Percentiles rank a stretch among this genome's conserved stretches.
These are phyloP conservation scores for Plasmopara halstedii DNA, from an alignment of 352 stramenopile genomes.

Conservation along the genomic window DNA sequence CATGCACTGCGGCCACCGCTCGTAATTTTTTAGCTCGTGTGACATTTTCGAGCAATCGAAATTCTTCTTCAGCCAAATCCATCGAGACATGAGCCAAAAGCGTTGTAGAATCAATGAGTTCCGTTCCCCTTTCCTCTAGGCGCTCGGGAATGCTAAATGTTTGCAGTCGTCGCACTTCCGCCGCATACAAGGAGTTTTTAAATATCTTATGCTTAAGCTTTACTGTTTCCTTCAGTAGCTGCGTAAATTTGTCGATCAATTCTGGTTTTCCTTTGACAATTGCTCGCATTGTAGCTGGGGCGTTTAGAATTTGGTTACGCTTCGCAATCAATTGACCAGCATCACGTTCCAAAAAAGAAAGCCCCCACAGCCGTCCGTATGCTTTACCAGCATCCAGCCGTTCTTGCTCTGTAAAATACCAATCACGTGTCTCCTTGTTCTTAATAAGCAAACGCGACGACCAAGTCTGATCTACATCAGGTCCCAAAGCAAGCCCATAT, in stretches of 20 bases:
- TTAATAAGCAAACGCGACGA: slow-evolving; percentile 80
- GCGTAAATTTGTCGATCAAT: slow-evolving; percentile 81
- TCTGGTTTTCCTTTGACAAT: slow-evolving; percentile 73
- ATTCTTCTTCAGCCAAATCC: slow-evolving; percentile 76
- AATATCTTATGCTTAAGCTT: slow-evolving; percentile 88
- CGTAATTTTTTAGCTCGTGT: slow-evolving; percentile 78
- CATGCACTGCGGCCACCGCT: slow-evolving; percentile 54
- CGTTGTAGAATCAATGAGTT: slow-evolving; percentile 54
- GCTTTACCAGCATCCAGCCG: slow-evolving; percentile 67
- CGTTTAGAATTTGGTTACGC: slow-evolving; percentile 60
- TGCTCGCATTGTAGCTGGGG: slow-evolving; percentile 49
- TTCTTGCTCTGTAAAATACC: slow-evolving; percentile 79
- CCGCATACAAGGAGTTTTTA: slow-evolving; percentile 56
- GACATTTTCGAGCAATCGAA: slow-evolving; percentile 49
- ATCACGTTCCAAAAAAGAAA: slow-evolving; percentile 76
- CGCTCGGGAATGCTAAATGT: slow-evolving; percentile 57
- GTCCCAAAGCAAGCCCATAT: slow-evolving; percentile 55
- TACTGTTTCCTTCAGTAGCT: slow-evolving; percentile 78
- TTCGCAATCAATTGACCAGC: slow-evolving; percentile 70
- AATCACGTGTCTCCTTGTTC: slow-evolving; percentile 82
- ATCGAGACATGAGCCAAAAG: slow-evolving; percentile 59
- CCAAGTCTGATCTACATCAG: slow-evolving; percentile 72
- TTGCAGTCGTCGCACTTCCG: slow-evolving; percentile 46
- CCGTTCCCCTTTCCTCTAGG: slow-evolving; percentile 57
- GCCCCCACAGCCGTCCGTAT: slow-evolving; percentile 66